Evolutionary conservation across 2,329 filamentous ascomycete genomes (phyloP).

Genomic region (Chaetothyriales sp.): DNA sequence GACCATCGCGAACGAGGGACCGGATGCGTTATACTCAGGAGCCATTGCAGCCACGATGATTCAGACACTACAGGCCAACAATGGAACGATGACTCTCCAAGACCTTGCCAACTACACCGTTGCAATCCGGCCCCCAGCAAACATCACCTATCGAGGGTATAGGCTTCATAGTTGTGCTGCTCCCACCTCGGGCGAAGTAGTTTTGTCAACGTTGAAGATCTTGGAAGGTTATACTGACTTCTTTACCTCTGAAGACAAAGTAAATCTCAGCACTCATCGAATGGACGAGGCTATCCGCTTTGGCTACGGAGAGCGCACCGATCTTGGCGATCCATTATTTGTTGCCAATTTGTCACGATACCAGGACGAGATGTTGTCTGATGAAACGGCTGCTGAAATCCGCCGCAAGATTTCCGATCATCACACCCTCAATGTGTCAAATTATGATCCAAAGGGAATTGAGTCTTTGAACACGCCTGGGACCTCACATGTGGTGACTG

Average conservation of each 20-base stretch:
- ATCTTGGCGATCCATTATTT: slow-evolving; percentile 70
- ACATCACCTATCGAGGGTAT: slow-evolving; percentile 55
- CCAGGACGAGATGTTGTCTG: slow-evolving; percentile 54
- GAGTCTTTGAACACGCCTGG: slow-evolving; percentile 52
- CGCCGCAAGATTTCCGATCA: slow-evolving; percentile 57
- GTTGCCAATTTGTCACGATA: slow-evolving; percentile 49
- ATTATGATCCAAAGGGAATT: slow-evolving; percentile 57
- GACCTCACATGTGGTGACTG: slow-evolving; percentile 45
- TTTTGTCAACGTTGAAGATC: slow-evolving; percentile 64
- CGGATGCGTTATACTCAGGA: slow-evolving; percentile 61
- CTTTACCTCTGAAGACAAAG: slow-evolving; percentile 38
- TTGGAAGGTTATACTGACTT: slow-evolving; percentile 62
- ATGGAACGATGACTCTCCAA: slow-evolving; percentile 73
- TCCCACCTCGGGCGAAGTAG: slow-evolving; percentile 66
- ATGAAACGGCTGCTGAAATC: slow-evolving; percentile 45
- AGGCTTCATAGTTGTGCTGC: slow-evolving; percentile 56
- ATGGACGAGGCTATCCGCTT: slow-evolving; percentile 83
- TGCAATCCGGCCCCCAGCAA: slow-evolving; percentile 48
- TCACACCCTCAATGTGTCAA: slow-evolving; percentile 55
- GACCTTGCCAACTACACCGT: slow-evolving; percentile 64
- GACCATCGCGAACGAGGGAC: slow-evolving; percentile 58
- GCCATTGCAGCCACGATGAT: slow-evolving; percentile 62
- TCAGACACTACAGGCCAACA: slow-evolving; percentile 48
- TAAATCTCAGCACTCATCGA: slow-evolving; percentile 63
- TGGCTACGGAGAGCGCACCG: slow-evolving; percentile 65